phyloP scores from a whole-genome alignment of 106 monocot species.

The Apostasia shenzhenica region DNA sequence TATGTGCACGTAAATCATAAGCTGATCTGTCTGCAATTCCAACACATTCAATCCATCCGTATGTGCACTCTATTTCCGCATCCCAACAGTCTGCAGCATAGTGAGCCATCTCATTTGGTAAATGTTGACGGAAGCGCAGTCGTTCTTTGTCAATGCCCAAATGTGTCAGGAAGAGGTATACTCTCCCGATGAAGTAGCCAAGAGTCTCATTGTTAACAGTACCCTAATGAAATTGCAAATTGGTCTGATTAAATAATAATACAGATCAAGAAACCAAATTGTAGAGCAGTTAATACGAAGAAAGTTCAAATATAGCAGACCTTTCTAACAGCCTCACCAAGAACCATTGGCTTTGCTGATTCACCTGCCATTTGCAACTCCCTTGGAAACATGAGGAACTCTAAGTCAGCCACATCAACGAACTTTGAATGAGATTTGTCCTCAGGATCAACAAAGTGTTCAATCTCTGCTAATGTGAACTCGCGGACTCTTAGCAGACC shows the following conservation, averaged over 20 bases:
- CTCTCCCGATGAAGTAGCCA: constrained; percentile 93
- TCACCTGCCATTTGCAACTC: constrained; percentile 66
- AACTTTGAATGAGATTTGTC: constrained; percentile 98
- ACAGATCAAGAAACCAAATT: neutral
- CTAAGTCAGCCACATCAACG: constrained; percentile 62
- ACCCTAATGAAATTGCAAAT: constrained; percentile 23
- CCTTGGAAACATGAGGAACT: constrained; percentile 93
- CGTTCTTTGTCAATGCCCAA: constrained; percentile 89
- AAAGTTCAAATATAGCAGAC: constrained; percentile 15
- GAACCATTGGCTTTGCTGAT: constrained; percentile 44
- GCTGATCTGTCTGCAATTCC: constrained; percentile 98
- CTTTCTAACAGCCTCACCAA: constrained; percentile 77
- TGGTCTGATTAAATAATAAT: too few relatives aligned
- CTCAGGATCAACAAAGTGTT: constrained; percentile 96
- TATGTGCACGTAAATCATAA: constrained; percentile 82
- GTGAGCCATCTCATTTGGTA: constrained; percentile 99
- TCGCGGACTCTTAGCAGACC: constrained; percentile 93
- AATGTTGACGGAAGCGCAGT: constrained; percentile 82
- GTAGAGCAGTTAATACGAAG: neutral
- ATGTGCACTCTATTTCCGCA: constrained; percentile 42
- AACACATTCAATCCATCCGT: constrained; percentile 99
- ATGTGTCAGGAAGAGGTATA: constrained; percentile 75
- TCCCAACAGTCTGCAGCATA: constrained; percentile 99
- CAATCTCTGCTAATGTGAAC: constrained; percentile 97
- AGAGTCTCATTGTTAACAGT: constrained; percentile 93